Evolutionary conservation across 129 eudicot species (phyloP).

Genomic region (Artemisia tridentata): DNA sequence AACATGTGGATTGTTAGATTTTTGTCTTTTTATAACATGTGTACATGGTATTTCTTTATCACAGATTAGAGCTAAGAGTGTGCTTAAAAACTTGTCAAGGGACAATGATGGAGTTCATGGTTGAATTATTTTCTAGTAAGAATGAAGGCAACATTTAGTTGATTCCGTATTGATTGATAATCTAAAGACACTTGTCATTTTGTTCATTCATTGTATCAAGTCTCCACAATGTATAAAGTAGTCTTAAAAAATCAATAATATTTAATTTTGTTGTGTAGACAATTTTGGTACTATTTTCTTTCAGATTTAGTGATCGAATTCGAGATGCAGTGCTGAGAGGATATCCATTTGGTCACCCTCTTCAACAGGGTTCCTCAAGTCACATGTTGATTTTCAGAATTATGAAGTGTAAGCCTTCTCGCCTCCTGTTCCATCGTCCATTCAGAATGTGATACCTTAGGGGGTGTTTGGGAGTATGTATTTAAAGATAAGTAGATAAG

Average conservation of each 20-base stretch:
- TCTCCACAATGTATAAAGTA: neutral
- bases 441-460: too few species aligned
- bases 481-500: too few species aligned
- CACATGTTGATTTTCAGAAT: too few species aligned
- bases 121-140: constrained; percentile 75
- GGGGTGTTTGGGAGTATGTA: too few species aligned
- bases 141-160: constrained; percentile 9
- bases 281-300: neutral
- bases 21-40: too few species aligned
- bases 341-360: constrained; percentile 88
- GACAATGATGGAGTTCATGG: constrained; percentile 70
- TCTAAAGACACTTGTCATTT: too few species aligned
- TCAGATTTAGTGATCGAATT: constrained; percentile 88
- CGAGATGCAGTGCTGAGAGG: constrained; percentile 93
- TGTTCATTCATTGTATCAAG: neutral
- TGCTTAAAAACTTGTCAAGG: constrained; percentile 56
- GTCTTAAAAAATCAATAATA: neutral
- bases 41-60: neutral
- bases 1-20: too few species aligned
- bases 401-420: too few species aligned
- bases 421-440: too few species aligned
- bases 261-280: neutral
- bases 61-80: constrained; percentile 66
- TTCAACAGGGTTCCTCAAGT: constrained; percentile 82
- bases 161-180: too few species aligned